Evolutionary conservation across 2,329 filamentous ascomycete species (phyloP).

Genomic region (Xylaria sp.): DNA sequence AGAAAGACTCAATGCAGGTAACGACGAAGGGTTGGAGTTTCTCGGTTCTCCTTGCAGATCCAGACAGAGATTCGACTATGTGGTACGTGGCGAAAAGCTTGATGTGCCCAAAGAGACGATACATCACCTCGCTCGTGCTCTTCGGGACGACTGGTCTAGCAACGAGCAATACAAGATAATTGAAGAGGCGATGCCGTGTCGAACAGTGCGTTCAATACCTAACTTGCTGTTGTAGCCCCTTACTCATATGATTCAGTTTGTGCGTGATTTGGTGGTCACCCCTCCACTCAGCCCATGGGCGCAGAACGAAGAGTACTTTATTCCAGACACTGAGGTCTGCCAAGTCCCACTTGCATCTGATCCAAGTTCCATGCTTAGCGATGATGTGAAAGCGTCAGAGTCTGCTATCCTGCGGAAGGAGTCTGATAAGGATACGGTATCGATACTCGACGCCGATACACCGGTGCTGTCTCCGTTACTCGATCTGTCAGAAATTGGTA

Average conservation of each 20-base stretch:
- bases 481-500: slow-evolving; percentile 30
- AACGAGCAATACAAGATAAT: slow-evolving; percentile 33
- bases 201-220: slow-evolving; percentile 32
- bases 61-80: slow-evolving; percentile 25
- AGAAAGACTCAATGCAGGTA: slow-evolving; percentile 42
- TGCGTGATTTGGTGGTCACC: slow-evolving; percentile 41
- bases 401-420: slow-evolving; percentile 37
- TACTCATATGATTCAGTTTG: slow-evolving; percentile 36
- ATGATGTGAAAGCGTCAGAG: slow-evolving; percentile 44
- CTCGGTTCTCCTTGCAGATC: slow-evolving; percentile 36
- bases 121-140: slow-evolving; percentile 35
- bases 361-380: slow-evolving; percentile 44
- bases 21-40: slow-evolving; percentile 46
- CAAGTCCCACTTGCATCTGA: slow-evolving; percentile 46
- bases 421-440: slow-evolving; percentile 8
- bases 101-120: slow-evolving; percentile 42
- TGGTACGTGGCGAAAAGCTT: slow-evolving; percentile 40
- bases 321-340: slow-evolving; percentile 43
- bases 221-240: slow-evolving; percentile 1
- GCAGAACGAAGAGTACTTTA: slow-evolving; percentile 37
- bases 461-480: slow-evolving; percentile 30
- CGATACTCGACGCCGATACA: slow-evolving; percentile 16
- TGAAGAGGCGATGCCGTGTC: slow-evolving; percentile 19
- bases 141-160: slow-evolving; percentile 38
- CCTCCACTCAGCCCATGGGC: slow-evolving; percentile 45